A percentile compares a stretch with the other conserved stretches of the same genome.
These are phyloP conservation scores for Melastoma candidum DNA, from an alignment of 441 rosid genomes.

Conservation along the genomic window DNA sequence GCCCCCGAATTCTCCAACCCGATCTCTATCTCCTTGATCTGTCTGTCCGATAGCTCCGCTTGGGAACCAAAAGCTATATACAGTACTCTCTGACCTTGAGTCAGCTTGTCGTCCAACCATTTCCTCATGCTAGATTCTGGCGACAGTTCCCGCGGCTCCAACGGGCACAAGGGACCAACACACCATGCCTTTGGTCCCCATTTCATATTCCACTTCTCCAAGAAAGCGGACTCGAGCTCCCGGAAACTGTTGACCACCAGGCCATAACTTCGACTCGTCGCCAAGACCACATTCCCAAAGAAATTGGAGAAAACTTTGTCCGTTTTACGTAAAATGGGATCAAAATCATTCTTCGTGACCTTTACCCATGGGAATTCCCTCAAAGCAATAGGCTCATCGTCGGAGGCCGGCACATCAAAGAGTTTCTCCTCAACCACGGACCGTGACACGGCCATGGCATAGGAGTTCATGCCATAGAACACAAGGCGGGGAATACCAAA, in stretches of 20 bases:
- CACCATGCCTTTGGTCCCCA: slow-evolving; percentile 21
- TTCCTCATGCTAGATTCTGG: slow-evolving; percentile 30
- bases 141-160: slow-evolving; percentile 8
- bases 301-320: slow-evolving; percentile 15
- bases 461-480: slow-evolving; percentile 35
- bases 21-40: slow-evolving; percentile 34
- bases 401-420: slow-evolving; percentile 17
- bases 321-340: slow-evolving; percentile 1
- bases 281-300: not conserved
- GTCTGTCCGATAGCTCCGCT: slow-evolving; percentile 36
- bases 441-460: slow-evolving; percentile 3
- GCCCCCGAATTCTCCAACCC: slow-evolving; percentile 51
- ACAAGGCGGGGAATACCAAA: slow-evolving; percentile 45
- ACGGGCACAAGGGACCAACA: slow-evolving; percentile 55
- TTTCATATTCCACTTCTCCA: slow-evolving; percentile 25
- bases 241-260: slow-evolving; percentile 39
- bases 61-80: slow-evolving; percentile 79
- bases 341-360: slow-evolving; percentile 32
- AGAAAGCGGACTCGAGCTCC: slow-evolving; percentile 50
- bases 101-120: slow-evolving; percentile 51
- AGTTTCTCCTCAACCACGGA: not conserved
- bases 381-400: slow-evolving; percentile 35
- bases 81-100: slow-evolving; percentile 33
- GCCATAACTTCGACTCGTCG: slow-evolving; percentile 32
- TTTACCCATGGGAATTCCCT: slow-evolving; percentile 59